Base-by-base conservation (phyloP, 495 filamentous ascomycete genomes). In the Astrocystis sublimbata region DNA sequence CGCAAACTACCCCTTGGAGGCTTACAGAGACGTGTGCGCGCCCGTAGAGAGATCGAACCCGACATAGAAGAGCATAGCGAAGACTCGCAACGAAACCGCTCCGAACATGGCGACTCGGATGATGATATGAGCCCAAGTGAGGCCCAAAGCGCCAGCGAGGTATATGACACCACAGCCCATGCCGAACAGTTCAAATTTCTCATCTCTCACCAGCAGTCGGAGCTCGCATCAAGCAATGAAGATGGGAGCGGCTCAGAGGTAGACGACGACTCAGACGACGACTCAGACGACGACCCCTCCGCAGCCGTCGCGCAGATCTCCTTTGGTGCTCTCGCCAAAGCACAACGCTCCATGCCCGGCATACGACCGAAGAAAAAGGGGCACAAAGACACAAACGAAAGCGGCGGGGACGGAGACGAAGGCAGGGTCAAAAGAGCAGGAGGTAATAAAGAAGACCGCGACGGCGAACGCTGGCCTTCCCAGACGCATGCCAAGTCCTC, bases 301-400 rank as follows among this genome's bases (percentile, higher is more conserved):
- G 70, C 78, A 38, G 61, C 67, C 23, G 75, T 75, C 75, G 73
- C 80, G 0, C 74, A 76, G 36, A 74, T 97, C 54, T 93, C 92
- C 31, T 98, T 98, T 71, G 92, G 92, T 53, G 88, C 91, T 0
- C 80, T 98, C 30, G 89, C 88, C 53, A 89, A 90, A 81, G 94
- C 94, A 2, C 89, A 96, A 78, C 85, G 86, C 12, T 81, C 87
- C 0, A 70, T 96, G 40, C 65, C 67, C 31, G 40, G 40, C 28
- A 66, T 62, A 58, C 60, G 60, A 24, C 52, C 42, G 33, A 63
- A 59, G 66, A 65, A 69, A 66, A 65, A 69, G 73, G 63, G 57
- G 76, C 77, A 58, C 74, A 65, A 76, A 80, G 17, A 26, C n/a
- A 46, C 56, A 65, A 60, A 63, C 46, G 42, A 49, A 26, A 38